Evolutionary conservation across 1,284 basidiomycete genomes (phyloP), one percentile per base, ranked within the genome.

Genomic region (Stygiomarasmius scandens): DNA sequence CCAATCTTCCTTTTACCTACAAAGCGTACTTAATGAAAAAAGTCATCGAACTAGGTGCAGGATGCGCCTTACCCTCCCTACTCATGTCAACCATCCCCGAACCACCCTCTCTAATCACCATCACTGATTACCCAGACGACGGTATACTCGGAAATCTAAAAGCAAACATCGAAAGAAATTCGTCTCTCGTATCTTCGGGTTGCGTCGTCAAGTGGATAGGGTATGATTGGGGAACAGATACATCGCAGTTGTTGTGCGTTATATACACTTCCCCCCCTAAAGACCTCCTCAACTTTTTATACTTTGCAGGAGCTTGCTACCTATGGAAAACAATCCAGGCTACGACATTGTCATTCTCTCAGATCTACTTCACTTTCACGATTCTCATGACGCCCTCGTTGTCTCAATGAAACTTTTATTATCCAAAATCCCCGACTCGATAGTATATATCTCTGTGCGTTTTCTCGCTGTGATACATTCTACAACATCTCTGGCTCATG

Each of bases 21-120:
- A n/a, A n/a, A 32, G 12, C 29, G 29, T 32, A 25, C 27, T 41
- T 24, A 3, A 12, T 48, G 52, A 14, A 41, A 25, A 32, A 38
- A 87, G 87, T 86, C 0, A 66, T 90, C 6, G 88, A 90, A 66
- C 79, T 90, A 2, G 87, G 86, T 2, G 80, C 87, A 16, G 87
- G 87, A 6, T 81, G 81, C 49, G 87, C 81, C 16, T 68, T 91
- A 9, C 87, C 87, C 2, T 87, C 85, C 1, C 71, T 90, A 3
- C 73, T 91, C 2, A 65, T 83, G 24, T 75, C 83, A 23, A 81
- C 78, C 3, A 66, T 74, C 8, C 56, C 71, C 2, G 60, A 70
- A 1, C 71, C 78, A 3, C 86, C 86, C 2, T 70, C 76, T 3
- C 69, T 83, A 20, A 74, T 87, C 38, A 81, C 86, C 12, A 76